Base-by-base conservation (phyloP, 208 protist species). In the Angomonas deanei region DNA sequence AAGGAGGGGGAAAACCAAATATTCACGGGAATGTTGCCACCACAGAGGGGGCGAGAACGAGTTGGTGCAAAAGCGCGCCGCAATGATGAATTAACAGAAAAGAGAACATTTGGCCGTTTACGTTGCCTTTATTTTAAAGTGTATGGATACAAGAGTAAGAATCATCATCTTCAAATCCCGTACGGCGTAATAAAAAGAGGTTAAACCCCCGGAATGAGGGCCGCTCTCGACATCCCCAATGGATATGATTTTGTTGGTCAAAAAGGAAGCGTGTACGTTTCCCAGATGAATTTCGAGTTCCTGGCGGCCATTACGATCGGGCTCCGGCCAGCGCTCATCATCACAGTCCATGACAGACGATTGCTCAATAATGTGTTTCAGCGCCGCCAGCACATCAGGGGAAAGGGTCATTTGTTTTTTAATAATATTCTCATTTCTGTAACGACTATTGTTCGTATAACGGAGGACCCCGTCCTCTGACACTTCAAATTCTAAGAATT, bases 371-470 rank as follows among this genome's bases (percentile, higher is more conserved):
- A 92, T 64, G 36, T 68, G 70, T 61, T 91, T 92, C 39, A 93
- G 69, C 58, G 87, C 82, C 11, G 90, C 78, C 17, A 96, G 61
- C 13, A 96, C 86, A 1, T 70, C 79, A 1, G 76, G 77, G 2
- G 86, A 91, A 1, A 92, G 73, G 1, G 82, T 60, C 1, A 79
- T 74, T 68, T 92, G 86, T 60, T 92, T 90, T 72, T 91, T 93
- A 66, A 96, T 92, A 56, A 92, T 92, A 57, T 88, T 88, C 56
- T 96, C 89, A 30, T 92, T 96, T 50, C 86, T 70, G 72, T 96
- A 96, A 23, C 84, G 79, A 60, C 86, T 96, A 65, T 92, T 92
- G 60, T 96, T 96, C 3, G 83, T 82, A 46, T 96, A 96, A 69
- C 88, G 86, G 21, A 96, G 70, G 8, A 74, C 81, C 27, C 89